Conservation (phyloP, 768 basidiomycete species). For the Collybiopsis luxurians region DNA sequence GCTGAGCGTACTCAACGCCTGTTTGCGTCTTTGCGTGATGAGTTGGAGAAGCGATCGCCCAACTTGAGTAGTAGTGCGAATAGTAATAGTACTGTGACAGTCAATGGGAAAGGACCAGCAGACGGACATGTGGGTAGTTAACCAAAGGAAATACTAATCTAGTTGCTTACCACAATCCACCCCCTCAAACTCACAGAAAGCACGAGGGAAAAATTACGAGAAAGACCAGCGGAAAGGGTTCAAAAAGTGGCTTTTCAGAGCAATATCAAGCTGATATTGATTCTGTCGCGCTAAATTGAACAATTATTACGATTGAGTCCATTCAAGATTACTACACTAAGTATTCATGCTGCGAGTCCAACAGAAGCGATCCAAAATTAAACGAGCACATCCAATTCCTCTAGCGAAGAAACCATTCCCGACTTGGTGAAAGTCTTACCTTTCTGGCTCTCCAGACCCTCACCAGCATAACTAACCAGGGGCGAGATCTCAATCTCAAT, state of each 20-base stretch:
- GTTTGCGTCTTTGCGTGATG: slow-evolving; percentile 79
- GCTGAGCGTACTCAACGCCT: slow-evolving; percentile 80
- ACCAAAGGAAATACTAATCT: slow-evolving; percentile 15
- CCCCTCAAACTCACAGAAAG: slow-evolving; percentile 7
- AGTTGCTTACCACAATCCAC: not conserved
- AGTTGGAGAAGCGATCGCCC: slow-evolving; percentile 69
- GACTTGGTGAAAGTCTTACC: slow-evolving; percentile 79
- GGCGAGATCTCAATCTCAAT: slow-evolving; percentile 93
- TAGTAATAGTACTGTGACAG: slow-evolving; percentile 8
- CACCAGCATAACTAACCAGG: slow-evolving; percentile 85
- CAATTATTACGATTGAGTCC: not conserved
- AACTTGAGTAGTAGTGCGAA: slow-evolving; percentile 20
- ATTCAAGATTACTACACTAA: too few relatives aligned
- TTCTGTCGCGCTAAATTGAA: not conserved
- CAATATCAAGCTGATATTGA: not conserved
- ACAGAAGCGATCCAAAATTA: slow-evolving; percentile 24
- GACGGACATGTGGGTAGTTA: slow-evolving; percentile 37
- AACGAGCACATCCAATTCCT: slow-evolving; percentile 69
- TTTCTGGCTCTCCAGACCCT: slow-evolving; percentile 77
- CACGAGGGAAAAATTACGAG: slow-evolving; percentile 3
- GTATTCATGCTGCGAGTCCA: not conserved
- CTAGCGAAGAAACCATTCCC: slow-evolving; percentile 60
- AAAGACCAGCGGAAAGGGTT: not conserved
- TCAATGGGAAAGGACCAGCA: slow-evolving; percentile 10
- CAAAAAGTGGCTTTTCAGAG: slow-evolving; percentile 8